phyloP scores from a whole-genome alignment of 768 basidiomycete genomes.

The Kockovaella imperatae region DNA sequence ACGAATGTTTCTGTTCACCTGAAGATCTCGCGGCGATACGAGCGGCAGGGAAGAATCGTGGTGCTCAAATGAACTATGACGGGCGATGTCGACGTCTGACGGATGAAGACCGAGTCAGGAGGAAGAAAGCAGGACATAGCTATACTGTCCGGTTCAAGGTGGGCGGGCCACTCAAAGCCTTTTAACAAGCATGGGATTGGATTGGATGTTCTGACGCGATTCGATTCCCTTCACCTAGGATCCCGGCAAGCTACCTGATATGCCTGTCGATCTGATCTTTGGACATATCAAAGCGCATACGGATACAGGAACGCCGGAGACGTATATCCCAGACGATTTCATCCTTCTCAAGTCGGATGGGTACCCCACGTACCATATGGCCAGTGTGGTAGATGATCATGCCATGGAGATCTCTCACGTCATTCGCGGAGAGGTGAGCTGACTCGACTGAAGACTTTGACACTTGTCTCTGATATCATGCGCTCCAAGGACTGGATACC shows the following conservation, averaged over 20 bases:
- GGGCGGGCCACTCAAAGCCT: background rate
- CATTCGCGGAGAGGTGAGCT: conserved; percentile 74
- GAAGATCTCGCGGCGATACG: conserved; percentile 63
- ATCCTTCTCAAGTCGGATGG: conserved; percentile 84
- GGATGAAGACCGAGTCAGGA: conserved; percentile 72
- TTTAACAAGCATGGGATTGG: background rate
- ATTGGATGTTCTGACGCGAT: background rate
- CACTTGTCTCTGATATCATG: background rate
- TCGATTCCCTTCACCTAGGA: conserved; percentile 5
- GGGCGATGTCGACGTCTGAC: conserved; percentile 76
- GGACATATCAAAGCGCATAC: conserved; percentile 50
- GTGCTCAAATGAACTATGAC: conserved; percentile 74
- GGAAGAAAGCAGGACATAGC: conserved; percentile 65
- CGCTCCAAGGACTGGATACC: conserved; percentile 81
- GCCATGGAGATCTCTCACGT: conserved; percentile 96
- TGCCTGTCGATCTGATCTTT: conserved; percentile 66
- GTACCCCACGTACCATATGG: conserved; percentile 93
- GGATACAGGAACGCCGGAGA: conserved; percentile 15
- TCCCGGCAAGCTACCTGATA: conserved; percentile 50
- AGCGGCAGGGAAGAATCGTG: conserved; percentile 63
- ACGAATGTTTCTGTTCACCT: conserved; percentile 86
- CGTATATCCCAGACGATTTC: conserved; percentile 88
- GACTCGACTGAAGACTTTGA: background rate
- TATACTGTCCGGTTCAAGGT: conserved; percentile 84
- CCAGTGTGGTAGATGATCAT: conserved; percentile 90